Conservation (phyloP, 768 basidiomycete species). For the Pleurotus salmoneostramineus region DNA sequence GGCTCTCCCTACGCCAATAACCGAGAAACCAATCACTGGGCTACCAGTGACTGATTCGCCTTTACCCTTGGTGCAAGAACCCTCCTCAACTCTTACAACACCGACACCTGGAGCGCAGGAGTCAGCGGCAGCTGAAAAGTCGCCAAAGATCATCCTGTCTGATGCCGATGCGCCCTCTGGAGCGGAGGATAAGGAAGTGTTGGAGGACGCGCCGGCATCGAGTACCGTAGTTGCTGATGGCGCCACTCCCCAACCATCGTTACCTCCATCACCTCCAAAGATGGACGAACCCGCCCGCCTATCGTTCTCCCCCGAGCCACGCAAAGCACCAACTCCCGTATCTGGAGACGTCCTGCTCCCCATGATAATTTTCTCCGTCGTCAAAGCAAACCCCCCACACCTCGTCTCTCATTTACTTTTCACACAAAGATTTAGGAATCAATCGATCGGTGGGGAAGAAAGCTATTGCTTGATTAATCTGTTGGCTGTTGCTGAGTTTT, state of each 20-base stretch:
- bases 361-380: slow-evolving; percentile 89
- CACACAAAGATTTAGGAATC: slow-evolving; percentile 57
- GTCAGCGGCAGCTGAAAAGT: neutral
- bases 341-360: slow-evolving; percentile 92
- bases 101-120: neutral
- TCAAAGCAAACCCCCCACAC: slow-evolving; percentile 85
- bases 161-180: neutral
- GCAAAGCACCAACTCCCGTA: slow-evolving; percentile 43
- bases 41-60: slow-evolving; percentile 7
- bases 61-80: slow-evolving; percentile 11
- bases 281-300: slow-evolving; percentile 12
- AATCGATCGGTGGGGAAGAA: slow-evolving; percentile 72
- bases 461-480: slow-evolving; percentile 93
- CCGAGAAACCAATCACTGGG: slow-evolving; percentile 5
- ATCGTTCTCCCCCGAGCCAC: slow-evolving; percentile 15
- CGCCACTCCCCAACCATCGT: slow-evolving; percentile 9
- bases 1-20: neutral
- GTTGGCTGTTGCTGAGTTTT: slow-evolving; percentile 92
- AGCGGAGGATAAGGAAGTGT: neutral
- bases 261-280: slow-evolving; percentile 4
- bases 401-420: slow-evolving; percentile 70
- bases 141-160: neutral
- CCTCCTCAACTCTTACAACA: slow-evolving; percentile 7
- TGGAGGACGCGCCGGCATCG: neutral
- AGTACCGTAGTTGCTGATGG: neutral